These are phyloP conservation scores for Mortierella claussenii DNA, from an alignment of 192 early-diverging fungal species.

Conservation along the genomic window DNA sequence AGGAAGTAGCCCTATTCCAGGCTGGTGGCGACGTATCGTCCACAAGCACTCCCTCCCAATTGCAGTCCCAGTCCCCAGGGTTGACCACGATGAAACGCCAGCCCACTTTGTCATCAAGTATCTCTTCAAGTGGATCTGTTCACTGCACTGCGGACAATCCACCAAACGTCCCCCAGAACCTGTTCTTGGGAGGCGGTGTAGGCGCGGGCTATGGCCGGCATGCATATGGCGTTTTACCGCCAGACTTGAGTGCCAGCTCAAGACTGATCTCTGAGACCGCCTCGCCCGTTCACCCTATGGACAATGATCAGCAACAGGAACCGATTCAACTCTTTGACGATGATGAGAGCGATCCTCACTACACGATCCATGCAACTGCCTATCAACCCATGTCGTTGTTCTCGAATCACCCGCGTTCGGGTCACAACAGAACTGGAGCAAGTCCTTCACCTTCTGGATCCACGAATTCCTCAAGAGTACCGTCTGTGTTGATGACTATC, in stretches of 20 bases:
- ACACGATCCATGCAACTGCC: background rate
- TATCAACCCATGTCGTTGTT: conserved; percentile 20
- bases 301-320: background rate
- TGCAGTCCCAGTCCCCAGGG: too few species aligned
- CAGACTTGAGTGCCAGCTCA: too few species aligned
- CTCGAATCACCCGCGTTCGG: conserved; percentile 37
- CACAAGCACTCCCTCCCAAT: too few species aligned
- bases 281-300: too few species aligned
- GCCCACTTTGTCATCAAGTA: background rate
- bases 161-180: background rate
- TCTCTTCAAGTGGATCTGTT: background rate
- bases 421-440: conserved; percentile 12
- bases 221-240: conserved; percentile 24
- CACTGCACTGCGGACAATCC: background rate
- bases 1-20: too few species aligned
- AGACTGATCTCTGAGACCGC: too few species aligned
- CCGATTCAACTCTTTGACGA: conserved; percentile 10
- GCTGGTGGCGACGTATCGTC: too few species aligned
- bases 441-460: conserved; percentile 14
- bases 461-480: conserved; percentile 3
- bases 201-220: conserved; percentile 17
- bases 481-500: conserved; percentile 33
- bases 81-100: too few species aligned
- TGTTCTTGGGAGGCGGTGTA: conserved; percentile 20
- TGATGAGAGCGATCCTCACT: background rate